Conservation (phyloP, 768 basidiomycete species). For the Lactarius psammicola region DNA sequence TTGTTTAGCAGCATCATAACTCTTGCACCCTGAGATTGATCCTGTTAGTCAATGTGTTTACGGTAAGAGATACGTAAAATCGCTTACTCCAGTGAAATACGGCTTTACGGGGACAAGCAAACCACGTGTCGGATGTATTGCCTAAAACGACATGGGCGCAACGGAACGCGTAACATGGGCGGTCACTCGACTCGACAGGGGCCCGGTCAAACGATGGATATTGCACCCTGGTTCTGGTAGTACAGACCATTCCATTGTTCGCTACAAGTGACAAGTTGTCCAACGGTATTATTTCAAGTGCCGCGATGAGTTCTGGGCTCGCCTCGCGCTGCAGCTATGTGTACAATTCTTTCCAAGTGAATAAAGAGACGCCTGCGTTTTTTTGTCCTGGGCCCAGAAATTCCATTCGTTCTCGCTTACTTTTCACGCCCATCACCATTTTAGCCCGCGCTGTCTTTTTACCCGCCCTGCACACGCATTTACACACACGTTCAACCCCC, state of each 20-base stretch:
- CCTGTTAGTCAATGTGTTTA: too few relatives aligned
- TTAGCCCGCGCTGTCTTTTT: constrained; percentile 1
- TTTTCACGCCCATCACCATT: constrained; percentile 9
- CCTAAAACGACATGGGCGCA: constrained; percentile 15
- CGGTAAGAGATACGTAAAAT: neutral
- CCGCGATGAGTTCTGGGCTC: neutral
- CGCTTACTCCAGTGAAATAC: neutral
- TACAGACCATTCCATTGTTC: neutral
- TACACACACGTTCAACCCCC: constrained; percentile 7
- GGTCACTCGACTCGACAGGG: constrained; percentile 9
- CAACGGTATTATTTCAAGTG: neutral
- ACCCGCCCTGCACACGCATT: neutral
- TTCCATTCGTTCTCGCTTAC: constrained; percentile 14
- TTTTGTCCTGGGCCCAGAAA: neutral
- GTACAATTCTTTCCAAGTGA: constrained; percentile 5
- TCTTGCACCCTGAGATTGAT: neutral
- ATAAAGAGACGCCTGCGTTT: constrained; percentile 19
- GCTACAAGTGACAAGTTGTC: neutral
- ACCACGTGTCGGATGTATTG: constrained; percentile 11
- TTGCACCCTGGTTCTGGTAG: neutral
- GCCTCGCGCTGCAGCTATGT: constrained; percentile 17
- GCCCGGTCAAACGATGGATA: neutral
- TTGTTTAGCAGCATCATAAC: too few relatives aligned
- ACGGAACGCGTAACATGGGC: constrained; percentile 11
- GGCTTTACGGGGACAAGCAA: neutral